These are phyloP conservation scores for Neurospora sp. DNA, from an alignment of 495 filamentous ascomycete species.

Conservation along the genomic window DNA sequence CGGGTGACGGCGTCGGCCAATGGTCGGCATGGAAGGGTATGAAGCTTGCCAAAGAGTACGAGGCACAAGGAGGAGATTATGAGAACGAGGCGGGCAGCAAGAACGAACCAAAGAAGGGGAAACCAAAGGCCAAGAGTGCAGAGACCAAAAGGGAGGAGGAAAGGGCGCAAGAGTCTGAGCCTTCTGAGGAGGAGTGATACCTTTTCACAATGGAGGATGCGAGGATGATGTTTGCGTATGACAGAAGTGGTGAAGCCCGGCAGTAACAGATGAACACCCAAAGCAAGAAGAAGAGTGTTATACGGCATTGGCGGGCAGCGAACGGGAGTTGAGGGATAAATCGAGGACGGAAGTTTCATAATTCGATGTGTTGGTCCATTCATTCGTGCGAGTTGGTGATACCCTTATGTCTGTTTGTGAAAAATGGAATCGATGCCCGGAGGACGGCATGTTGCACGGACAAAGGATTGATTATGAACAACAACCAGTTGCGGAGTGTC, in stretches of 20 bases:
- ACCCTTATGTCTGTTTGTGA: background rate
- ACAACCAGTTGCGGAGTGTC: background rate
- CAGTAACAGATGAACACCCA: background rate
- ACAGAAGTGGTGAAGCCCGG: background rate
- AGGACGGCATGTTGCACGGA: background rate
- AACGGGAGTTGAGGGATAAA: background rate
- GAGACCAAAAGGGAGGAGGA: slow-evolving; percentile 16
- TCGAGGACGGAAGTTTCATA: background rate
- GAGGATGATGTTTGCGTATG: background rate
- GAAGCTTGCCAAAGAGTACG: slow-evolving; percentile 46
- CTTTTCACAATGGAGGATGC: background rate
- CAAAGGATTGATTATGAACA: background rate
- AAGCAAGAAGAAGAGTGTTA: background rate
- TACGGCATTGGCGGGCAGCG: background rate
- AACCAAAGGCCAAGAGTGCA: slow-evolving; percentile 29
- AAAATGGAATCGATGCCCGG: background rate
- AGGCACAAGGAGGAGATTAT: slow-evolving; percentile 41
- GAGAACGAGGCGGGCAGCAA: slow-evolving; percentile 42
- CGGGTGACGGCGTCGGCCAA: slow-evolving; percentile 42
- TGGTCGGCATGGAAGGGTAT: slow-evolving; percentile 49
- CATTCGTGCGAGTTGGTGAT: background rate
- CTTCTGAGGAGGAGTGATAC: slow-evolving; percentile 3
- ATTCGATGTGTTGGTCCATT: background rate
- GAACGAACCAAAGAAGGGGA: slow-evolving; percentile 39
- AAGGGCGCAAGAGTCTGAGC: background rate